phyloP scores from a whole-genome alignment of 1,284 basidiomycete species.

The Marasmius fiardii region DNA sequence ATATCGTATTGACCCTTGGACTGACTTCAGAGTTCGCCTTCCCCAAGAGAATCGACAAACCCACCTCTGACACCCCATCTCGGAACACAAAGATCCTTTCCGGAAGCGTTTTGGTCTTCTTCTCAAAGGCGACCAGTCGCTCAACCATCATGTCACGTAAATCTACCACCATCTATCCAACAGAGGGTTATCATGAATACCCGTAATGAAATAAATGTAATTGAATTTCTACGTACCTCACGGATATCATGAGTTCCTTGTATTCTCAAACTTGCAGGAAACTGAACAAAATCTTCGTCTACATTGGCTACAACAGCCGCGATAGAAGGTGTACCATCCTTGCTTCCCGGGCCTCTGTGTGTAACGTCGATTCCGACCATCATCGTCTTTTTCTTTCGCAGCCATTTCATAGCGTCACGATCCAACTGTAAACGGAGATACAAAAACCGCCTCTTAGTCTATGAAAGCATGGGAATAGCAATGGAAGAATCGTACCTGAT shows the following conservation, averaged over 20 bases:
- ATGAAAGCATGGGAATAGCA: neutral
- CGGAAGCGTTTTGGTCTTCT: conserved; percentile 52
- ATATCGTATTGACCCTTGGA: conserved; percentile 63
- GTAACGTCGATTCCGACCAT: conserved; percentile 80
- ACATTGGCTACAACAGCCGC: conserved; percentile 74
- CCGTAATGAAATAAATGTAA: neutral
- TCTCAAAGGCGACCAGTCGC: conserved; percentile 55
- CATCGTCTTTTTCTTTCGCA: conserved; percentile 67
- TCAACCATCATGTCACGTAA: conserved; percentile 66
- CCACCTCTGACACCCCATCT: conserved; percentile 75
- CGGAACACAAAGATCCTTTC: conserved; percentile 68
- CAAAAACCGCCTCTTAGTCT: neutral
- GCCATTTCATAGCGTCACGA: conserved; percentile 52
- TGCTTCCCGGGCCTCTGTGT: conserved; percentile 58
- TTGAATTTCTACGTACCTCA: conserved; percentile 48
- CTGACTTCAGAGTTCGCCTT: conserved; percentile 6
- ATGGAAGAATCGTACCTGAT: conserved; percentile 34
- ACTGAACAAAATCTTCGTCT: conserved; percentile 65
- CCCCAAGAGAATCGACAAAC: conserved; percentile 14
- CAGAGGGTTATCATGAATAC: neutral
- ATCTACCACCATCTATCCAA: conserved; percentile 59
- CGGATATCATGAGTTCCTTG: conserved; percentile 50
- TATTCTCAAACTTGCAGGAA: conserved; percentile 63
- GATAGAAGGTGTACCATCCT: conserved; percentile 67
- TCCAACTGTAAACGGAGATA: conserved; percentile 39